phyloP scores from a whole-genome alignment of 116 monocot genomes.

The Papilionanthe hybrid region DNA sequence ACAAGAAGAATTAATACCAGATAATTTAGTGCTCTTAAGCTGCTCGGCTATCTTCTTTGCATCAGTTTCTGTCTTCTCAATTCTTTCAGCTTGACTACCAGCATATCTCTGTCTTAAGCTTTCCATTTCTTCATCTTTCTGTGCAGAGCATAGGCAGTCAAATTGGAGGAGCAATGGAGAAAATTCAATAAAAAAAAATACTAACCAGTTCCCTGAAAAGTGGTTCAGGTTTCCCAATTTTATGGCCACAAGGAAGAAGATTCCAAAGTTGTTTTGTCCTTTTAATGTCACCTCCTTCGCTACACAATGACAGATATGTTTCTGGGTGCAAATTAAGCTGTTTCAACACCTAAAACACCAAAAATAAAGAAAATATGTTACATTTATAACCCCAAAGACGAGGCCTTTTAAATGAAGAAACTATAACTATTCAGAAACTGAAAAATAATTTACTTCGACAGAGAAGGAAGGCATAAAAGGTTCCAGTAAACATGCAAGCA shows the following conservation, averaged over 20 bases:
- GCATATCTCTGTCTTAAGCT: constrained; percentile 74
- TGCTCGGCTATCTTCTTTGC: constrained; percentile 54
- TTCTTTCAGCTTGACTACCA: constrained; percentile 94
- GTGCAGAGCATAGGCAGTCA: background rate
- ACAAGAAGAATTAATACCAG: constrained; percentile 31
- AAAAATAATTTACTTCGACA: constrained; percentile 49
- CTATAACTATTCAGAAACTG: background rate
- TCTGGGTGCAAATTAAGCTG: constrained; percentile 67
- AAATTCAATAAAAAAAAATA: background rate
- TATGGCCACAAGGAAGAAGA: constrained; percentile 71
- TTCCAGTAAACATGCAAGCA: constrained; percentile 83
- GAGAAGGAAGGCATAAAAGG: constrained; percentile 99
- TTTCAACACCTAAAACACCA: constrained; percentile 49
- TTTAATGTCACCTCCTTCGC: constrained; percentile 62
- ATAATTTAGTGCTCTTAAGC: constrained; percentile 55
- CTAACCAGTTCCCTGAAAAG: constrained; percentile 87
- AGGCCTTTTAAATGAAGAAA: background rate
- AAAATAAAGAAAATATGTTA: constrained; percentile 1
- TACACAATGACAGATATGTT: constrained; percentile 47
- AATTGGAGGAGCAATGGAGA: background rate
- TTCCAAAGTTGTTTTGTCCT: constrained; percentile 71
- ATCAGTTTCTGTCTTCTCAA: constrained; percentile 59
- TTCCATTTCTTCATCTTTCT: constrained; percentile 93
- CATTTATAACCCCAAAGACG: background rate
- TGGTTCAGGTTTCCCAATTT: constrained; percentile 80